phyloP scores from a whole-genome alignment of 495 filamentous ascomycete genomes.

The Staphylotrichum tortipilum region DNA sequence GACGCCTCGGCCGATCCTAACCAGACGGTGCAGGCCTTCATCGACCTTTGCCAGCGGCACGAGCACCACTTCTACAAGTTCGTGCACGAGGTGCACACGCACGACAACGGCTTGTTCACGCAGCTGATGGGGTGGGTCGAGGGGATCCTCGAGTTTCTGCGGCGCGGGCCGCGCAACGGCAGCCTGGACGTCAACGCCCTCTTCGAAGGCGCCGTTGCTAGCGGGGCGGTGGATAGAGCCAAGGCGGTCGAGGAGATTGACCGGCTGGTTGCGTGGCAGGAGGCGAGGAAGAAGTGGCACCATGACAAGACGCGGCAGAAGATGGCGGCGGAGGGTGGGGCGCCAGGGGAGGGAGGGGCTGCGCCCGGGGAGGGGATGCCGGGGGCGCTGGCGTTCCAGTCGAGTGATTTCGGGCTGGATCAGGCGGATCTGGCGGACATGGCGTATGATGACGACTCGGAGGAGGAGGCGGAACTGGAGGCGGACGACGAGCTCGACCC shows the following conservation, averaged over 20 bases:
- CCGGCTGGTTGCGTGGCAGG: constrained; percentile 82
- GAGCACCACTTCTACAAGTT: constrained; percentile 98
- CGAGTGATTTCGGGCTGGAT: constrained; percentile 82
- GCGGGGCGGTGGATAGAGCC: constrained; percentile 55
- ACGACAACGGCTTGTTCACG: constrained; percentile 93
- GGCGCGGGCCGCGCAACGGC: constrained; percentile 68
- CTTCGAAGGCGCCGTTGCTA: constrained; percentile 66
- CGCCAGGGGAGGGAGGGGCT: too few species aligned
- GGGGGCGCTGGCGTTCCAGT: constrained; percentile 46
- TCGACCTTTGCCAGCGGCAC: constrained; percentile 91
- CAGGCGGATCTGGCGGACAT: constrained; percentile 81
- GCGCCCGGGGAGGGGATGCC: constrained; percentile 34
- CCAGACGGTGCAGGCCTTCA: constrained; percentile 97
- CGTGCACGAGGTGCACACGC: constrained; percentile 94
- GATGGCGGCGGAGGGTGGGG: constrained; percentile 86
- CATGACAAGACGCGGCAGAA: constrained; percentile 96
- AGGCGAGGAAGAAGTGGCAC: constrained; percentile 91
- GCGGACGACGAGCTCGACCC: constrained; percentile 74
- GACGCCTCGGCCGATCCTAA: constrained; percentile 92
- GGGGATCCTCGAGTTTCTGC: constrained; percentile 87
- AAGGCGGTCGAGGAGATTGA: constrained; percentile 77
- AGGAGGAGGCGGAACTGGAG: constrained; percentile 61
- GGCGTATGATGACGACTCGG: constrained; percentile 61
- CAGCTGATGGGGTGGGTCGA: constrained; percentile 96
- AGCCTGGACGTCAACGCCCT: constrained; percentile 91